These are phyloP conservation scores for Aspergillus pseudonomiae DNA, from an alignment of 2,329 filamentous ascomycete genomes.

Conservation along the genomic window DNA sequence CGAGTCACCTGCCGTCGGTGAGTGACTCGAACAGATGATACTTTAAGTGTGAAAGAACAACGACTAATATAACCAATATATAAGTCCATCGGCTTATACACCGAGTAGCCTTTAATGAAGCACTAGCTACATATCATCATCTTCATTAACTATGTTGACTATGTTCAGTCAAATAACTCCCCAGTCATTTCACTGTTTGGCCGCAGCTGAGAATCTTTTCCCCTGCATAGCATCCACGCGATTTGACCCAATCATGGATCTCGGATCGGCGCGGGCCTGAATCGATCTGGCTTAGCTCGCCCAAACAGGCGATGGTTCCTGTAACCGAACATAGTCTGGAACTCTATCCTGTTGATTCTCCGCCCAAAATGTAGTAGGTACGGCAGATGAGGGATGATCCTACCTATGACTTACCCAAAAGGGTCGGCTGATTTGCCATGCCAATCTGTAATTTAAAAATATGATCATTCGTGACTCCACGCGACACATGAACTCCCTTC, in stretches of 20 bases:
- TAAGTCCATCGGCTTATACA: neutral
- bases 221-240: conserved; percentile 3
- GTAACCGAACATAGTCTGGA: neutral
- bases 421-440: neutral
- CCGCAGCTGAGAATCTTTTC: neutral
- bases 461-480: conserved; percentile 1
- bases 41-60: neutral
- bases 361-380: neutral
- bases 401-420: neutral
- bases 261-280: conserved; percentile 1
- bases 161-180: neutral
- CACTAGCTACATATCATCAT: neutral
- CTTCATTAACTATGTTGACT: neutral
- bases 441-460: conserved; percentile 1
- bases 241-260: neutral
- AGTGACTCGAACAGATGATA: conserved; percentile 1
- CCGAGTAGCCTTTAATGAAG: neutral
- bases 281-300: conserved; percentile 1
- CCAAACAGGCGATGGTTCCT: neutral
- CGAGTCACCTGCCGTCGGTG: neutral
- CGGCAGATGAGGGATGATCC: neutral
- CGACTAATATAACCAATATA: neutral
- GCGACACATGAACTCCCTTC: conserved; percentile 5
- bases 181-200: neutral
- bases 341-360: neutral